Base-by-base conservation (phyloP, 1,284 basidiomycete genomes). In the Meira miltonrushii region DNA sequence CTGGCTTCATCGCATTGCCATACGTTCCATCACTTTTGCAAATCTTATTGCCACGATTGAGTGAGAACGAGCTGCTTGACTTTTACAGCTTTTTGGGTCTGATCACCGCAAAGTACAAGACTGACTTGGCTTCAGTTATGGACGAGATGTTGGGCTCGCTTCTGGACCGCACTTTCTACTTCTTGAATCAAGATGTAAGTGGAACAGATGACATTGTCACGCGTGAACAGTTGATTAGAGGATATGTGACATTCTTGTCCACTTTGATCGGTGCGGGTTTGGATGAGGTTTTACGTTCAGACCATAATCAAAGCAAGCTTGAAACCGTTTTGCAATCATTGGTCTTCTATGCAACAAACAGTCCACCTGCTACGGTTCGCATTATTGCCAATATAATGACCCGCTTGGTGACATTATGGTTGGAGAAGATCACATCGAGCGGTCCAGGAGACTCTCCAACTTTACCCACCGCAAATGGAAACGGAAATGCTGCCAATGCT, bases 1-100 rank as follows among this genome's bases (percentile, higher is more conserved):
- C 91, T 37, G 91, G 92, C 19, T 86, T 88, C 5, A 87, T 86
- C 53, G 86, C 92, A 60, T 66, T 82, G 47, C 75, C 81, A 71
- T 86, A 87, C 69, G 90, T 95, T 54, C 90, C 92, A 6, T 82
- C 86, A 21, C 81, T 99, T 54, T 96, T 97, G 85, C 83, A 86
- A 47, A 88, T 89, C 72, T 85, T 98, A 28, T 84, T 99, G 51
- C 84, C 87, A 6, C 89, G 96, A 71, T 92, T 95, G 67, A 92
- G 94, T 66, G 87, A 91, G 0, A 85, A 87, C 8, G 95, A 99
- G 79, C 82, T 99, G 61, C 87, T 89, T 46, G 95, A 99, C 75
- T 95, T 98, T 74, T 87, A 98, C 82, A 88, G 87, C 75, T 98
- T 99, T 81, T 87, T 98, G 58, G 87, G 87, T 8, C 82, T 96